Percentiles rank a stretch among this genome's conserved stretches.
Conservation (phyloP, 2,329 filamentous ascomycete genomes). For the Fusarium sterilihyphosum region DNA sequence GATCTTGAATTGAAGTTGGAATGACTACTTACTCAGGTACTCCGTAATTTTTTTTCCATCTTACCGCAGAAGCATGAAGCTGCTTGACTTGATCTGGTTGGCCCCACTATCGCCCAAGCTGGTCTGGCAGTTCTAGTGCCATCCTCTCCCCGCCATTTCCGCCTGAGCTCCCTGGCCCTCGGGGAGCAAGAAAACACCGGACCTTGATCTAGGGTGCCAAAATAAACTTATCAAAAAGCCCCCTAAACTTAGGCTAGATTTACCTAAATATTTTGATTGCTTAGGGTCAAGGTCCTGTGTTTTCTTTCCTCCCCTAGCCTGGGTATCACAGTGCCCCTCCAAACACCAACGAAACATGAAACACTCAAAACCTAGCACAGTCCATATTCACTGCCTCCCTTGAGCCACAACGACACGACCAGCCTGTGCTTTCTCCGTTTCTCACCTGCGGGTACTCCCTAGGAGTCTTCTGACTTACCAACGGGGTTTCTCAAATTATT, state of each 20-base stretch:
- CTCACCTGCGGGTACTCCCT: background rate
- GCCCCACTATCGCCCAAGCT: conserved; percentile 13
- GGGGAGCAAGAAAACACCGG: too few species aligned
- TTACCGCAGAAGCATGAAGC: background rate
- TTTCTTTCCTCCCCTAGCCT: background rate
- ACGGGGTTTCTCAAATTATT: background rate
- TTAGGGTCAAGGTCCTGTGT: too few species aligned
- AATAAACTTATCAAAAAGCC: too few species aligned
- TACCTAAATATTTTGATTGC: too few species aligned
- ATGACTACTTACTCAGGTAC: background rate
- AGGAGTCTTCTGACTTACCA: background rate
- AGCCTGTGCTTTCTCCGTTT: background rate
- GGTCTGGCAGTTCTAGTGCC: conserved; percentile 20
- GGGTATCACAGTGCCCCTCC: conserved; percentile 25
- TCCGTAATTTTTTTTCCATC: background rate
- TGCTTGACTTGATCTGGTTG: conserved; percentile 23
- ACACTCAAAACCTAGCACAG: background rate
- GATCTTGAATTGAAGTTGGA: background rate
- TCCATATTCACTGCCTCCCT: conserved; percentile 23
- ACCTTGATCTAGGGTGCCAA: too few species aligned
- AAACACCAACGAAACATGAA: conserved; percentile 24
- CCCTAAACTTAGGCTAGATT: too few species aligned
- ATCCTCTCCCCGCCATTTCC: conserved; percentile 29
- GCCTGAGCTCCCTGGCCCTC: background rate
- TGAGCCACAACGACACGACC: conserved; percentile 7